These are phyloP conservation scores for Cercospora sp. DNA, from an alignment of 2,329 filamentous ascomycete species.

Conservation along the genomic window DNA sequence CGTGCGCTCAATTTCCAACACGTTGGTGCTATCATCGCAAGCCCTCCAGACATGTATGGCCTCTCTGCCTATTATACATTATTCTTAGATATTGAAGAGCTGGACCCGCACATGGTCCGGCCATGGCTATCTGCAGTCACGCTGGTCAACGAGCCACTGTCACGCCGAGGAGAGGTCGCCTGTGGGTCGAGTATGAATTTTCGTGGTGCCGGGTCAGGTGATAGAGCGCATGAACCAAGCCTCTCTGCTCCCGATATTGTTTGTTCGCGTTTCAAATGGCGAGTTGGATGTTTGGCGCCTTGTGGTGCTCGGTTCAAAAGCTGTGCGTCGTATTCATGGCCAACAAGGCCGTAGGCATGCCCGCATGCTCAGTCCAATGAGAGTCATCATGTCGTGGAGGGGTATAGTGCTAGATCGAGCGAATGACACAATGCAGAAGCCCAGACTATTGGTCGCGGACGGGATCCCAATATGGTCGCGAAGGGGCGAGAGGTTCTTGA, in stretches of 20 bases:
- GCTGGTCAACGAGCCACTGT: not conserved
- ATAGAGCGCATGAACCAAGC: not conserved
- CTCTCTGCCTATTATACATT: not conserved
- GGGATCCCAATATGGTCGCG: conserved; percentile 22
- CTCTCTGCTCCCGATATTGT: not conserved
- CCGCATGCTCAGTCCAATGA: not conserved
- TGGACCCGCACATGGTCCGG: not conserved
- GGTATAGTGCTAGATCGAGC: not conserved
- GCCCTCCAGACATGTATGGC: not conserved
- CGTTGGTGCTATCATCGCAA: not conserved
- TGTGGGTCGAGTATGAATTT: not conserved
- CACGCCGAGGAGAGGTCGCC: not conserved
- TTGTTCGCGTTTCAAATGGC: not conserved
- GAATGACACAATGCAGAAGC: not conserved
- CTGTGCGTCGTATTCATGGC: not conserved
- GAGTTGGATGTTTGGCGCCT: not conserved
- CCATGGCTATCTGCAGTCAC: not conserved
- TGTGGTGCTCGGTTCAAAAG: not conserved
- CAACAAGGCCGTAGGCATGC: not conserved
- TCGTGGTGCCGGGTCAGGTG: not conserved
- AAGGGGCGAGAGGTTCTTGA: not conserved
- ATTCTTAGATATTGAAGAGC: not conserved
- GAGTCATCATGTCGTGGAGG: not conserved
- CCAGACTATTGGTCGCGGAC: conserved; percentile 16
- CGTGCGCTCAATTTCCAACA: not conserved